A percentile compares a stretch with the other conserved stretches of the same genome.
These are phyloP conservation scores for Didymella arachidicola DNA, from an alignment of 2,329 filamentous ascomycete genomes.

Conservation along the genomic window DNA sequence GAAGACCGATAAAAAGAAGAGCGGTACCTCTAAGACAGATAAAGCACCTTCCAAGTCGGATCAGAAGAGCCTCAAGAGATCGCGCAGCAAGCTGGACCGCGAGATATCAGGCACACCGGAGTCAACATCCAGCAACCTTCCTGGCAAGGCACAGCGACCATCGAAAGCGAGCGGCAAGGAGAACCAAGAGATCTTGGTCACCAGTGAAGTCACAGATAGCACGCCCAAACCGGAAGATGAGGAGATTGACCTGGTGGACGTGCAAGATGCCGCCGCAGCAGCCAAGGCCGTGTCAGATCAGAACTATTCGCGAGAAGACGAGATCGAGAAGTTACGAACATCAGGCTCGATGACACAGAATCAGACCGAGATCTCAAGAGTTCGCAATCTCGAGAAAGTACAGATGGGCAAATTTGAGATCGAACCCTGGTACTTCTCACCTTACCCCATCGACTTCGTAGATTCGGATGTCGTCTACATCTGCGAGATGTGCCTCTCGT, in stretches of 20 bases:
- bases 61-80: constrained; percentile 56
- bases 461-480: constrained; percentile 92
- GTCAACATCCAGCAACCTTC: constrained; percentile 59
- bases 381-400: constrained; percentile 91
- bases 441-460: constrained; percentile 88
- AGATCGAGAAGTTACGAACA: constrained; percentile 94
- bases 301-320: constrained; percentile 79
- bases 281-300: constrained; percentile 62
- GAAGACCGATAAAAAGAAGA: constrained; percentile 86
- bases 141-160: constrained; percentile 56
- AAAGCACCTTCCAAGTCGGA: constrained; percentile 55
- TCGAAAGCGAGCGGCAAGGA: constrained; percentile 68
- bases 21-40: constrained; percentile 56
- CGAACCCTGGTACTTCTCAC: constrained; percentile 98
- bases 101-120: constrained; percentile 65
- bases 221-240: constrained; percentile 62
- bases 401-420: constrained; percentile 93
- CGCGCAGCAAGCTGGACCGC: constrained; percentile 57
- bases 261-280: constrained; percentile 60
- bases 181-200: constrained; percentile 60
- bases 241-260: constrained; percentile 60
- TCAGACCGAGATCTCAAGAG: constrained; percentile 93
- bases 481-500: constrained; percentile 95
- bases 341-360: constrained; percentile 99
- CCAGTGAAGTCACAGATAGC: constrained; percentile 57